Base-by-base conservation (phyloP, 1,139 yeast species). In the Arxiozyma bovina region DNA sequence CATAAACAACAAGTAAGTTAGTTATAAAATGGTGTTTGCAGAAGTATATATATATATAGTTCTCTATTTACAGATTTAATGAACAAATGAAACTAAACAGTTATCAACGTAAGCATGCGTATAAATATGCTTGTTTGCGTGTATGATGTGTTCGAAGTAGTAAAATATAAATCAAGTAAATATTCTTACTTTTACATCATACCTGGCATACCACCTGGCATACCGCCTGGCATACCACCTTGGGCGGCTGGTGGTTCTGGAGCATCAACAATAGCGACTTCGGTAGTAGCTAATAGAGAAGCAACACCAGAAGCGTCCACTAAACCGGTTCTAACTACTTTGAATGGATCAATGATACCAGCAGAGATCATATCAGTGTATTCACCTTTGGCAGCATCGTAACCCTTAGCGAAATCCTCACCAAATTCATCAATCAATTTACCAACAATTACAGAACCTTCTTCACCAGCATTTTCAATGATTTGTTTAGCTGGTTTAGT, bases 281-380 rank as follows among this genome's bases (percentile, higher is more conserved):
- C 99, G 61, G 99, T 93, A 56, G 99, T 94, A 63, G 98, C 99
- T 73, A 93, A 82, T 73, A 93, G 80, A 34, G 98, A 90, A 53
- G 99, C 99, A 63, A 93, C 99, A 77, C 98, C 96, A 55, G 96
- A 81, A 58, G 99, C 99, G 68, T 93, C 99, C 56, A 90, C 93
- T 68, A 93, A 80, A 63, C 99, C 99, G 65, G 90, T 86, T 79
- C 95, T 89, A 62, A 94, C 99, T 68, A 94, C 99, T 83, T 93
- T 94, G 82, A 93, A 90, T 63, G 99, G 99, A 75, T 93, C 99
- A 70, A 91, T 90, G 75, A 93, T 93, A 81, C 99, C 99, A 58
- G 96, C 84, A 62, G 93, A 87, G 69, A 93, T 85, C 97, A 93
- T 90, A 73, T 93, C 96, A 61, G 95, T 87, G 80, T 82, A 93